Percentiles rank a stretch among this genome's conserved stretches.
Evolutionary conservation across 345 rosid species (phyloP).

Genomic region (Melastoma malabathricum): DNA sequence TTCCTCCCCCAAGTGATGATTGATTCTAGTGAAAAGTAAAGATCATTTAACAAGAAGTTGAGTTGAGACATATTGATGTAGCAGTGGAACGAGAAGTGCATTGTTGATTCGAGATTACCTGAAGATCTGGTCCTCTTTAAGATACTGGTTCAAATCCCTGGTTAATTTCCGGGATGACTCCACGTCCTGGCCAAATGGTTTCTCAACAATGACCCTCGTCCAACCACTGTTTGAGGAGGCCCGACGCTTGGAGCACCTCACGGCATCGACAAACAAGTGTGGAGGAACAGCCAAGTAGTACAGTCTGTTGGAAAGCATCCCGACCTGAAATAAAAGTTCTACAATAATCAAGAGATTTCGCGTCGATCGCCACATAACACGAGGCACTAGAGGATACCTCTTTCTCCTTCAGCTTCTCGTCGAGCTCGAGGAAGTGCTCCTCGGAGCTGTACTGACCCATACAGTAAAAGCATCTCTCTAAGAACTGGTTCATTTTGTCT

Average conservation of each 20-base stretch:
- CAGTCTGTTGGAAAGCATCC: conserved; percentile 34
- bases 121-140: conserved; percentile 39
- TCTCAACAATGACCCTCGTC: conserved; percentile 42
- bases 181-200: conserved; percentile 41
- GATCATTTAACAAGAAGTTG: not conserved
- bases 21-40: conserved; percentile 22
- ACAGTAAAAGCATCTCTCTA: conserved; percentile 36
- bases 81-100: too few relatives aligned
- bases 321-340: conserved; percentile 16
- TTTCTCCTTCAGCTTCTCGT: conserved; percentile 25
- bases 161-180: conserved; percentile 34
- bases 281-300: conserved; percentile 44
- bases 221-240: conserved; percentile 38
- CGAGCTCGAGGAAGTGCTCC: conserved; percentile 30
- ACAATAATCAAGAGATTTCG: not conserved
- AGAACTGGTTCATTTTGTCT: conserved; percentile 29
- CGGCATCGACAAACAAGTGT: conserved; percentile 27
- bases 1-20: conserved; percentile 42
- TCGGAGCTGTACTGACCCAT: conserved; percentile 35
- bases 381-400: conserved; percentile 17
- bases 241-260: conserved; percentile 28
- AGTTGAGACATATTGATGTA: not conserved
- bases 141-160: conserved; percentile 22
- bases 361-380: too few relatives aligned
- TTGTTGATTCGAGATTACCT: conserved; percentile 13